Evolutionary conservation across 2,329 filamentous ascomycete genomes (phyloP).

Genomic region (Colletotrichum lini): DNA sequence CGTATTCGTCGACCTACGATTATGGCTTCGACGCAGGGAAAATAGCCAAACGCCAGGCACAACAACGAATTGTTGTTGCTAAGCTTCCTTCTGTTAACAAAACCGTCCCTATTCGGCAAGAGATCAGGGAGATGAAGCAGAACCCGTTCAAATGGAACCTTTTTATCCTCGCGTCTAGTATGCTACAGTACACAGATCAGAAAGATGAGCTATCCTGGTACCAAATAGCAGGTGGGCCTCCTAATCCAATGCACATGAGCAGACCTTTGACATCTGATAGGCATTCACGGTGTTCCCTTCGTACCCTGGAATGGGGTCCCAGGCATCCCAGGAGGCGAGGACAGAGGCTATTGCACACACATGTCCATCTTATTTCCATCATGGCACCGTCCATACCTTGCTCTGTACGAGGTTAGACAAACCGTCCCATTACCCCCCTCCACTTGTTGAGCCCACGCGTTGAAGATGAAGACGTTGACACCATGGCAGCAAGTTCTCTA

Average conservation of each 20-base stretch:
- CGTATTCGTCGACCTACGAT: conserved; percentile 55
- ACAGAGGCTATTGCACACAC: conserved; percentile 83
- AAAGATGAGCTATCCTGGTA: conserved; percentile 79
- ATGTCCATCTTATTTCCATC: conserved; percentile 81
- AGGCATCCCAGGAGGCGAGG: conserved; percentile 64
- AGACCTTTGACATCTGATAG: conserved; percentile 56
- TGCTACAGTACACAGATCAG: conserved; percentile 79
- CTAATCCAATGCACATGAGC: neutral
- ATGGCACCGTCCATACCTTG: conserved; percentile 88
- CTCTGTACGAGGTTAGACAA: conserved; percentile 66
- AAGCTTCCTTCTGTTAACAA: conserved; percentile 59
- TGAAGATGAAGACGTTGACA: neutral
- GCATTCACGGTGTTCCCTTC: conserved; percentile 84
- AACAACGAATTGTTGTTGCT: conserved; percentile 58
- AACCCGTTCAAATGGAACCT: conserved; percentile 80
- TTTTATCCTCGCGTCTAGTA: conserved; percentile 81
- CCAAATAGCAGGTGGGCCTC: conserved; percentile 77
- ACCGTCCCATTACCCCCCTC: too few relatives aligned
- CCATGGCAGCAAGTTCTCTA: conserved; percentile 56
- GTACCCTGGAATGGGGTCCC: conserved; percentile 67
- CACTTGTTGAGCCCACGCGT: neutral
- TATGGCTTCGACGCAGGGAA: conserved; percentile 63
- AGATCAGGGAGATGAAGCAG: conserved; percentile 76
- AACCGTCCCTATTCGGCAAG: conserved; percentile 67
- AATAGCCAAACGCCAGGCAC: conserved; percentile 58